Base-by-base conservation (phyloP, 2,329 filamentous ascomycete species). In the Diaporthe citrichinensis region DNA sequence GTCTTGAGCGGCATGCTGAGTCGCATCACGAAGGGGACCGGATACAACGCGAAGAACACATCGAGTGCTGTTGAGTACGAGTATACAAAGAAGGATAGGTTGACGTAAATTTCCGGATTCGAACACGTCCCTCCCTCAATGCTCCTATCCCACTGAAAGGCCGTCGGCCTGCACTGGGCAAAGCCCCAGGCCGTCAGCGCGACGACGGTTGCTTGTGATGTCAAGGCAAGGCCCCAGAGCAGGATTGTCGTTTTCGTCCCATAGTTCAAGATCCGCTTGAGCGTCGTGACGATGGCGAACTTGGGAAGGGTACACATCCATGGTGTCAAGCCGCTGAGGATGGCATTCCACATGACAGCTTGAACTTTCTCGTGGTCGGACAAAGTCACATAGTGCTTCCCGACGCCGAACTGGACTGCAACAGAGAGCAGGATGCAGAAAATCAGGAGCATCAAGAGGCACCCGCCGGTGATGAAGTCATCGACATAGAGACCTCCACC, bases 291-390 rank as follows among this genome's bases (percentile, higher is more conserved):
- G 71, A 83, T 79, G 69, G 82, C 81, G 57, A 83, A 83, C 53
- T 83, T 84, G 3, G 82, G 82, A 49, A 83, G 73, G 15, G 82
- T 83, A 73, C 83, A 84, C 67, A 79, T 79, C 82, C 82, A 83
- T 72, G 83, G 80, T 20, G 82, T 74, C 25, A 83, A 75, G 2
- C 80, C 76, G 49, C 79, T 81, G 72, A 81, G 81, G 53, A 84
- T 80, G 44, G 78, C 79, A 69, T 82, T 83, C 76, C 79, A 83
- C 69, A 80, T 80, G 10, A 82, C 78, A 3, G 82, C 80, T 25
- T 76, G n/a, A 23, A 69, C 34, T 41, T 62, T 65, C 34, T 17
- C 9, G 36, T 53, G 57, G 2, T 76, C 67, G 34, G 79, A 59
- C 2, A 83, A 58, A 0, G 74, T 77, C 34, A 36, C 74, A 12